These are phyloP conservation scores for Phytophthora crassamura DNA, from an alignment of 352 stramenopile genomes.

Conservation along the genomic window DNA sequence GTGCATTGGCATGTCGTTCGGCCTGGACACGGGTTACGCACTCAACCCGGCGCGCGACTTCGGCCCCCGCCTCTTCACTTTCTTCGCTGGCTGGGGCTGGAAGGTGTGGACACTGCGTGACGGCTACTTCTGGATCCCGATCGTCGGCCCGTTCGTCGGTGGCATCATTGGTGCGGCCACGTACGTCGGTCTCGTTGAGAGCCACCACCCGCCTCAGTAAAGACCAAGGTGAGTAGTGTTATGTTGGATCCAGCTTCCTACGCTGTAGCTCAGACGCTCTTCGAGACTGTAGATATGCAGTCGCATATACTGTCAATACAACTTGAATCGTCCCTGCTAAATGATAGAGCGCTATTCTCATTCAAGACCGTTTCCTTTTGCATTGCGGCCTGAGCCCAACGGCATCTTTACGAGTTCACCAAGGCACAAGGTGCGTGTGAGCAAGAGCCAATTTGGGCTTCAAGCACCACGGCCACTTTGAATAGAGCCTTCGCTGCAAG, in stretches of 20 bases:
- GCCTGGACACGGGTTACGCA: slow-evolving; percentile 45
- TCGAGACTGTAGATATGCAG: slow-evolving; percentile 8
- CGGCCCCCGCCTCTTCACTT: slow-evolving; percentile 52
- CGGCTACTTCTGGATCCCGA: slow-evolving; percentile 52
- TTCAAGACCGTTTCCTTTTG: background rate
- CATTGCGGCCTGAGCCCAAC: slow-evolving; percentile 9
- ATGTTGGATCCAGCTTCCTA: no score
- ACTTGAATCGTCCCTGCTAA: slow-evolving; percentile 2
- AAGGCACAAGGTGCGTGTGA: background rate
- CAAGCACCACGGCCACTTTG: slow-evolving; percentile 4
- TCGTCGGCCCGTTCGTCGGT: slow-evolving; percentile 45
- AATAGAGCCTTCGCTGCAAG: slow-evolving; percentile 7
- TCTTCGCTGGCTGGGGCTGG: slow-evolving; percentile 49
- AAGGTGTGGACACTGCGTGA: slow-evolving; percentile 54
- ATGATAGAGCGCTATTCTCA: no score
- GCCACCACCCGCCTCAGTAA: slow-evolving; percentile 31
- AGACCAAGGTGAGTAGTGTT: background rate
- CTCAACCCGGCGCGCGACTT: slow-evolving; percentile 55
- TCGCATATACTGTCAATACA: slow-evolving; percentile 14
- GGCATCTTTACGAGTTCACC: slow-evolving; percentile 7
- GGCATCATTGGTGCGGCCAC: slow-evolving; percentile 38
- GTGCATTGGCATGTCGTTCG: slow-evolving; percentile 43
- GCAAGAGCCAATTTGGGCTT: slow-evolving; percentile 6
- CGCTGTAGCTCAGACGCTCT: no score
- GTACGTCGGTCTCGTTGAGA: slow-evolving; percentile 46